Percentiles rank a stretch among this genome's conserved stretches.
These are phyloP conservation scores for Saccharomyces cerevisiae DNA, from an alignment of 805 yeast genomes.

Conservation along the genomic window DNA sequence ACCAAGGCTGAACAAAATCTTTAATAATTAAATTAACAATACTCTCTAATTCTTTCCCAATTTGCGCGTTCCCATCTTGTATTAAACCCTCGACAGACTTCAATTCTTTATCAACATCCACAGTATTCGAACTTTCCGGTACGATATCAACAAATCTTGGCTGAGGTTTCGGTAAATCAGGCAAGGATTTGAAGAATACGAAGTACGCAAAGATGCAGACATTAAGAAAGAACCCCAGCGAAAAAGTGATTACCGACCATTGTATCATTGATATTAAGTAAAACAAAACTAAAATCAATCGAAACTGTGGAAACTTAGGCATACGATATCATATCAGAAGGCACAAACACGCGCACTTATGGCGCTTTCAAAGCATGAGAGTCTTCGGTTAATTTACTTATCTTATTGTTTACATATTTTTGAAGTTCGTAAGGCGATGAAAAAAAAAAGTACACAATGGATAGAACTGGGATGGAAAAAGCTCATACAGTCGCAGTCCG, in stretches of 20 bases:
- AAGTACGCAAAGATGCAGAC: not conserved
- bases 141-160: not conserved
- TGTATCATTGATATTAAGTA: not conserved
- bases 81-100: not conserved
- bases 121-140: not conserved
- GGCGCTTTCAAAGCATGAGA: not conserved
- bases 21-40: conserved; percentile 40
- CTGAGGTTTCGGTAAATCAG: not conserved
- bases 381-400: not conserved
- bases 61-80: conserved; percentile 10
- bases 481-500: not conserved
- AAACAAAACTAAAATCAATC: not conserved
- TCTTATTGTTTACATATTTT: not conserved
- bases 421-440: not conserved
- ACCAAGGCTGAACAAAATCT: conserved; percentile 56
- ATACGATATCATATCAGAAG: not conserved
- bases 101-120: not conserved
- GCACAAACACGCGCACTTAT: not conserved
- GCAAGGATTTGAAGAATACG: not conserved
- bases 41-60: conserved; percentile 37
- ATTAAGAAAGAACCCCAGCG: not conserved
- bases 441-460: not conserved
- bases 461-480: not conserved
- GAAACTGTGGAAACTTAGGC: not conserved
- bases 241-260: not conserved